Conservation (phyloP, 129 eudicot genomes). For the Heracleum sosnowskyi region DNA sequence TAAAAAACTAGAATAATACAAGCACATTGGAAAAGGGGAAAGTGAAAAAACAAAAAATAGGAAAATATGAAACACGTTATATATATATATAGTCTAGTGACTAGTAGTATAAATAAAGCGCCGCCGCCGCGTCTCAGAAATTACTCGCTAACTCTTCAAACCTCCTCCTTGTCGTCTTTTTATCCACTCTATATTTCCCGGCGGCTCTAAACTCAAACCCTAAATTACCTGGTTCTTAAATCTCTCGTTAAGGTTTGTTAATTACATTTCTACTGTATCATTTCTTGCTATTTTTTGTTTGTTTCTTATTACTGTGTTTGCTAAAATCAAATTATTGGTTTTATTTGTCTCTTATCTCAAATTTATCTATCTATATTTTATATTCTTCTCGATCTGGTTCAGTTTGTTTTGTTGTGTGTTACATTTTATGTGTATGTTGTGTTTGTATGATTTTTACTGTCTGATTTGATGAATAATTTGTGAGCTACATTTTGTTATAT, state of each 20-base stretch:
- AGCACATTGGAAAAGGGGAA: too few species aligned
- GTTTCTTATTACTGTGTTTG: not conserved
- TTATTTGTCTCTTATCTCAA: not conserved
- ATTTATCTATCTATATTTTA: not conserved
- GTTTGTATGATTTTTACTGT: not conserved
- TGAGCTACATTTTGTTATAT: not conserved
- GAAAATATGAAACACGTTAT: not conserved
- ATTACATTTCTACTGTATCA: not conserved
- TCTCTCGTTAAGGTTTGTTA: not conserved
- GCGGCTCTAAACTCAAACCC: not conserved
- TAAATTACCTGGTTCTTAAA: not conserved
- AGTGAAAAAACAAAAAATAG: too few species aligned
- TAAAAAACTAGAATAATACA: too few species aligned
- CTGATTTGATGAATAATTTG: not conserved
- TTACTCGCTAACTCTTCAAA: not conserved
- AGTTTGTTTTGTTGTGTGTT: not conserved
- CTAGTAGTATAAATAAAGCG: not conserved
- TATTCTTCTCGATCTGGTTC: not conserved
- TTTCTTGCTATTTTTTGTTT: not conserved
- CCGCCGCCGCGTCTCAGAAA: conserved; percentile 7
- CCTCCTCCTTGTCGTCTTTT: not conserved
- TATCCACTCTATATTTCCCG: not conserved
- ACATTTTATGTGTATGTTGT: not conserved
- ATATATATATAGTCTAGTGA: not conserved
- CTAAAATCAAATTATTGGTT: not conserved